Base-by-base conservation (phyloP, 2,329 filamentous ascomycete species). In the Ophiocordyceps robertsii region DNA sequence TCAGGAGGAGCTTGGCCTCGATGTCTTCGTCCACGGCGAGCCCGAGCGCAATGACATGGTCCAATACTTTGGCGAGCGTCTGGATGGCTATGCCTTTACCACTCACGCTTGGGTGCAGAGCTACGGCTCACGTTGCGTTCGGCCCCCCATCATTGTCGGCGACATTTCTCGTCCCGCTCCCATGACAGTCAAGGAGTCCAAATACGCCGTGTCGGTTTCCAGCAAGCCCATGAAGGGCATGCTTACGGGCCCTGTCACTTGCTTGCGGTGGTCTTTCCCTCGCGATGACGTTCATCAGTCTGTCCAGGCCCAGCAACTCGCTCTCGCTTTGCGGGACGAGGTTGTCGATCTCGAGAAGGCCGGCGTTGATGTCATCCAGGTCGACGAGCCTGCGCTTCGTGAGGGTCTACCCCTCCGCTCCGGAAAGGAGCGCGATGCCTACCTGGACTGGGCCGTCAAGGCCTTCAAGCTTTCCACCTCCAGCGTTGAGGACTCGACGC, bases 191-290 rank as follows among this genome's bases (percentile, higher is more conserved):
- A 98, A 98, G 84, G 92, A 98, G 79, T 94, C 86, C 69, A 95
- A 96, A 77, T 98, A 95, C 71, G 92, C 92, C 54, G 90, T 88
- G 49, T 89, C 84, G 44, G 79, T 95, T 67, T 90, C 89, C 65
- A 90, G 84, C 75, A 96, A 95, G 80, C 89, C 92, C 69, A 96
- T 98, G 92, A 98, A 98, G 86, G 92, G 92, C 67, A 98, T 98
- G 92, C 81, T 98, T 64, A 98, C 92, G 68, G 92, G 92, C 47
- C 92, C 92, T 56, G 93, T 98, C 72, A 98, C 92, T 61, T 98
- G 92, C 73, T 75, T 98, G 58, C 84, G 92, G 68, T 98, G 92
- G 92, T 98, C 92, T 48, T 98, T 96, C 86, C 92, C 92, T 58
- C 92, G 92, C 85, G 90, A 95, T 64, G 92, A 98, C 62, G 85